Base-by-base conservation (phyloP, 2,329 filamentous ascomycete genomes). In the Colletotrichum trifolii region DNA sequence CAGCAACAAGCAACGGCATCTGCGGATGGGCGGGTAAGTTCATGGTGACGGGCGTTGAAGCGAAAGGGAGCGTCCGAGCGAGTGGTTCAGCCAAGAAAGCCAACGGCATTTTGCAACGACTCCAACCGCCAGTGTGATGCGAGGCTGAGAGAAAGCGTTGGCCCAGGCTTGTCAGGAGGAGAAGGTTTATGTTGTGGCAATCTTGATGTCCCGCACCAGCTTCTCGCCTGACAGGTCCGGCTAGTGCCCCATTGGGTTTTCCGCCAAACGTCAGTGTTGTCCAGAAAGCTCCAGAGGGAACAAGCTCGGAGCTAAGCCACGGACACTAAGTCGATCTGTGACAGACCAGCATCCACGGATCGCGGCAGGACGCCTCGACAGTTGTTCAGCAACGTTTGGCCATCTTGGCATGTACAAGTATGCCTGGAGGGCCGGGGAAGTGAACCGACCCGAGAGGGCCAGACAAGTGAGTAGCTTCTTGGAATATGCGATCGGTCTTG, bases 71-170 rank as follows among this genome's bases (percentile, higher is more conserved):
- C 33, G 38, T 55, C 35, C 45, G 52, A 55, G 50, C 57, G 57
- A 55, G 25, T 35, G 50, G 57, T 46, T 52, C 49, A 38, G 56
- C 56, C 38, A 64, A 55, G 61, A 40, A 40, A 34, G 33, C n/a
- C 39, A 25, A 45, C 12, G 33, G 39, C 3, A 34, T 47, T 25
- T 17, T 33, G 25, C 25, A 25, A 25, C 25, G 25, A 25, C 25
- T 3, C 5, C 9, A 3, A 47, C 11, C 15, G 13, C 43, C 43
- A 11, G 15, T 38, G 36, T 38, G 38, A 47, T 12, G 39, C 35
- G 54, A 59, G 47, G 40, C 46, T 52, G 50, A 9, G 35, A 40
- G n/a, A 25, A 55, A 15, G 45, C 43, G 9, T 40, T 10, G 5
- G 25, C 25, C 3, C 10, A 13, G 39, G 10, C n/a, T 46, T 42